Base-by-base conservation (phyloP, 441 rosid species). In the Omphalea diandra region DNA sequence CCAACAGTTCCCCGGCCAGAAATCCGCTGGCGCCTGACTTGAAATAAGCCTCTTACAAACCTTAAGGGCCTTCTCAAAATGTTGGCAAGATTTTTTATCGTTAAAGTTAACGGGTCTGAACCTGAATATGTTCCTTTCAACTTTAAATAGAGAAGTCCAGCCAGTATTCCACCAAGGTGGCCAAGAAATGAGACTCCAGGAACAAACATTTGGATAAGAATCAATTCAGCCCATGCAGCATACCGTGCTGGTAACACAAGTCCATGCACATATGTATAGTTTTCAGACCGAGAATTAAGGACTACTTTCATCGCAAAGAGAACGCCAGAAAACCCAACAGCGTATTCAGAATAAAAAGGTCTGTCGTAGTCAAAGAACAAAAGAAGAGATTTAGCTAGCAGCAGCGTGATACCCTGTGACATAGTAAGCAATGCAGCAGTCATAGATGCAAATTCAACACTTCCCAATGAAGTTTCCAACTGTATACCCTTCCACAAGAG, bases 231-330 rank as follows among this genome's bases (percentile, higher is more conserved):
- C 98, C 97, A 91, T 11, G 96, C 98, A 61, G 96, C 98, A 69
- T 87, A 70, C 61, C 83, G 84, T 18, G 98, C 72, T 2, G 97
- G 97, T 14, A 94, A 81, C 6, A 86, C 22, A 44, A 94, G 69
- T 63, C 97, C 97, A 22, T 90, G 85, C 6, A 93, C 90, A 63
- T 79, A 75, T 5, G 88, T 57, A 67, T 84, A 80, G 77, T 75
- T 79, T 12, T 83, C 90, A 0, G 95, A 85, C 67, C 77, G 89
- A 67, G 97, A 78, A 71, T 91, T 86, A 70, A 91, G 91, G 69
- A 94, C 87, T 57, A 91, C 97, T 84, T 94, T 94, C 98, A 94
- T 76, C 44, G 97, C 97, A 54, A 91, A 94, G 49, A 94, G 88
- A 31, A 91, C 88, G 6, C 97, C 97, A 3, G 98, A 94, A 77